phyloP scores from a whole-genome alignment of 495 filamentous ascomycete species.

The Trichocladium antarcticum region DNA sequence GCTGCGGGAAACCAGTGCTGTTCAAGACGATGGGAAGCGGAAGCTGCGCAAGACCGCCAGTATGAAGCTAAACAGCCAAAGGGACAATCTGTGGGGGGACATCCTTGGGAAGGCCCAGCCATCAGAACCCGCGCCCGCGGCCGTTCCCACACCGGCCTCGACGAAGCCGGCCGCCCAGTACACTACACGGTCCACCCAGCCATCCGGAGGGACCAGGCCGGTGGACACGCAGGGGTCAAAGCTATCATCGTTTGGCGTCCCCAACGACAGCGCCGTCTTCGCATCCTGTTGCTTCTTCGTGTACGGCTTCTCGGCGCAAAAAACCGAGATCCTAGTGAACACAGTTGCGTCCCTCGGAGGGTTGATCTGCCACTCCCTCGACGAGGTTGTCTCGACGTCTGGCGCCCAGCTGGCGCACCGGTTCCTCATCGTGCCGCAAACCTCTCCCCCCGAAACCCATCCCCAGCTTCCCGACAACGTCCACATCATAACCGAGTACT shows the following conservation, averaged over 20 bases:
- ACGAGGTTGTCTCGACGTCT: slow-evolving; percentile 29
- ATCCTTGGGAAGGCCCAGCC: slow-evolving; percentile 47
- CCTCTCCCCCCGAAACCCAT: slow-evolving; percentile 29
- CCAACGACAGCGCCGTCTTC: slow-evolving; percentile 34
- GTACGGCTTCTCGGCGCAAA: slow-evolving; percentile 46
- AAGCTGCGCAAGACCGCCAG: slow-evolving; percentile 76
- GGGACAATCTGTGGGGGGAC: slow-evolving; percentile 74
- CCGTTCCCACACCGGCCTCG: neutral
- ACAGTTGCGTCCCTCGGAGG: slow-evolving; percentile 39
- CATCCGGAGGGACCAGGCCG: slow-evolving; percentile 3
- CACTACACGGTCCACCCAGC: slow-evolving; percentile 1
- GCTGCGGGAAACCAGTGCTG: slow-evolving; percentile 20
- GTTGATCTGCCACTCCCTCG: slow-evolving; percentile 31
- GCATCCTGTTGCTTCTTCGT: slow-evolving; percentile 50
- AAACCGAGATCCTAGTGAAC: slow-evolving; percentile 34
- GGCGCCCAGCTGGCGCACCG: slow-evolving; percentile 24
- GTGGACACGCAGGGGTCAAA: slow-evolving; percentile 19
- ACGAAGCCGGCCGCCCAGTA: slow-evolving; percentile 6
- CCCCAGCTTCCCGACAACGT: slow-evolving; percentile 30
- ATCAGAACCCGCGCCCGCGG: slow-evolving; percentile 7
- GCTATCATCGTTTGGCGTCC: slow-evolving; percentile 23
- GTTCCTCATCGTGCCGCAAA: slow-evolving; percentile 43
- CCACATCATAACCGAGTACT: slow-evolving; percentile 72
- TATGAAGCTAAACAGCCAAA: slow-evolving; percentile 65
- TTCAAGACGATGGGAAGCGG: slow-evolving; percentile 39